phyloP scores from a whole-genome alignment of 2,329 filamentous ascomycete species.

The Botrytis pseudocinerea region DNA sequence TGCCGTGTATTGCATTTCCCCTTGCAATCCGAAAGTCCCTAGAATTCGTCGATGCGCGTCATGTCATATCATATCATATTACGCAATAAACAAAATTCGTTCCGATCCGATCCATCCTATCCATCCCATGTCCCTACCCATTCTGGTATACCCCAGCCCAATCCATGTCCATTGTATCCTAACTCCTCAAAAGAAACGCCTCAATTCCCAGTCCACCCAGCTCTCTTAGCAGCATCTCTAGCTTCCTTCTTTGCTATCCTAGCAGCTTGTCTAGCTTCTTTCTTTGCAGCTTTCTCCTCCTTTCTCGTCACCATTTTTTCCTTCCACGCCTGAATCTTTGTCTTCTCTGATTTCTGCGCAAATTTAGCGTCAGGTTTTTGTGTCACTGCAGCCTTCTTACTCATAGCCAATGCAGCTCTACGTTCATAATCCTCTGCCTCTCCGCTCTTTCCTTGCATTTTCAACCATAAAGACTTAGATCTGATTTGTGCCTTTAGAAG shows the following conservation, averaged over 20 bases:
- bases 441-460: conserved; percentile 50
- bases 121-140: conserved; percentile 13
- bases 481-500: conserved; percentile 56
- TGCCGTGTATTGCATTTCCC: neutral
- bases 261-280: conserved; percentile 6
- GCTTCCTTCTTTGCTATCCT: conserved; percentile 8
- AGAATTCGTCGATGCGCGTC: conserved; percentile 5
- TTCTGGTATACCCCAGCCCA: conserved; percentile 18
- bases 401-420: conserved; percentile 46
- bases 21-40: neutral
- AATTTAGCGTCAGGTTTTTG: neutral
- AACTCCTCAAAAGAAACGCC: conserved; percentile 20
- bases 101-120: conserved; percentile 7
- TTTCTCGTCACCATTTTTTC: neutral
- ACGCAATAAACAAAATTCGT: neutral
- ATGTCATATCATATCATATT: conserved; percentile 5
- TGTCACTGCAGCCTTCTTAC: conserved; percentile 22
- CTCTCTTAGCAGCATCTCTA: conserved; percentile 4
- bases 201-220: neutral
- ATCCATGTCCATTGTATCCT: conserved; percentile 11
- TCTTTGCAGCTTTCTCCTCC: conserved; percentile 18
- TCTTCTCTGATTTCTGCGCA: neutral
- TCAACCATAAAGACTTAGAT: conserved; percentile 59
- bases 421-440: conserved; percentile 50
- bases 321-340: neutral